Conservation (phyloP, 306 rosid genomes). For the Malus fusca region DNA sequence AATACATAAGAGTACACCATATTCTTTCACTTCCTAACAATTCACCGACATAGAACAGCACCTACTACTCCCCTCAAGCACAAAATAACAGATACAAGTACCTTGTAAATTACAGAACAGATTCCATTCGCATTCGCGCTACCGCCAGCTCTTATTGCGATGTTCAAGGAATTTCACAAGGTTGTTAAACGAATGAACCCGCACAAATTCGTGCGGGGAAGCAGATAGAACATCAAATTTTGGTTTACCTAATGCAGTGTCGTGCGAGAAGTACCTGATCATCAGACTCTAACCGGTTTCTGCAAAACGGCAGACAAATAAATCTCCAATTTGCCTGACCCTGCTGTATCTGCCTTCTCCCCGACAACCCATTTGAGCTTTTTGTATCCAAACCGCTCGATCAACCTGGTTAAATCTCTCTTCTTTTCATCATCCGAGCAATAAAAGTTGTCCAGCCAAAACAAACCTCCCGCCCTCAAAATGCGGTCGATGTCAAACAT, state of each 20-base stretch:
- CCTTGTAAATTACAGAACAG: constrained; percentile 15
- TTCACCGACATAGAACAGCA: not conserved
- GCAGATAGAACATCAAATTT: constrained; percentile 25
- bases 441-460: constrained; percentile 81
- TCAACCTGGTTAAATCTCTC: constrained; percentile 56
- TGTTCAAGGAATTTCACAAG: constrained; percentile 27
- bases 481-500: constrained; percentile 82
- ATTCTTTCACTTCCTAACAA: constrained; percentile 20
- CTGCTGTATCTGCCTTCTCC: constrained; percentile 46
- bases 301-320: constrained; percentile 79
- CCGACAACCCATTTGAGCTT: constrained; percentile 92
- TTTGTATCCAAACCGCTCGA: constrained; percentile 79
- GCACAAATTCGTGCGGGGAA: constrained; percentile 14
- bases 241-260: constrained; percentile 26
- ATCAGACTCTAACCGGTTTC: constrained; percentile 71
- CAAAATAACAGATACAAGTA: constrained; percentile 23
- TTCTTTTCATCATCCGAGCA: constrained; percentile 69
- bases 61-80: constrained; percentile 10
- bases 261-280: constrained; percentile 4
- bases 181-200: constrained; percentile 24
- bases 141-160: constrained; percentile 38
- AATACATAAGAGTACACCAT: constrained; percentile 12
- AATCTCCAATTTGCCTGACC: constrained; percentile 45
- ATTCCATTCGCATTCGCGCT: constrained; percentile 17
- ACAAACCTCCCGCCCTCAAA: constrained; percentile 72